A percentile compares a stretch with the other conserved stretches of the same genome.
These are phyloP conservation scores for Eleusine indica DNA, from an alignment of 176 grass and related monocot species.

Conservation along the genomic window DNA sequence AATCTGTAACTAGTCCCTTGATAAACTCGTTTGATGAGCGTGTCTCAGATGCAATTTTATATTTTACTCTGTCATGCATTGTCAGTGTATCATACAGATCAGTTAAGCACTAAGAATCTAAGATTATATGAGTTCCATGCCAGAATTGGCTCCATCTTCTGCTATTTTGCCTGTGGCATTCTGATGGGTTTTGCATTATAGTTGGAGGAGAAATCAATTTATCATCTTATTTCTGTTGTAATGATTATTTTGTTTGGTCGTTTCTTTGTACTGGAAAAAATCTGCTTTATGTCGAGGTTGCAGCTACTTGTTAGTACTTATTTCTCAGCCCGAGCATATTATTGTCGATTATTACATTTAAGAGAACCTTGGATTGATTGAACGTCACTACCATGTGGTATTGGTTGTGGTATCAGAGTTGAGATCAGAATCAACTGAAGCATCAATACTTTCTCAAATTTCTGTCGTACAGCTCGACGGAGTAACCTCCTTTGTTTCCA, in stretches of 20 bases:
- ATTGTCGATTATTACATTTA: background rate
- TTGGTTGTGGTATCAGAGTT: background rate
- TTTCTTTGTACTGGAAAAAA: conserved; percentile 21
- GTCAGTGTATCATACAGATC: background rate
- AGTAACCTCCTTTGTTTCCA: background rate
- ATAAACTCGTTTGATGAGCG: background rate
- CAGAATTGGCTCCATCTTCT: background rate
- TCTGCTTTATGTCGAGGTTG: background rate
- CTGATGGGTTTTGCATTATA: background rate
- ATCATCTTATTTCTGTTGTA: background rate
- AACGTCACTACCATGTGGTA: background rate
- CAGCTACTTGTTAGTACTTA: background rate
- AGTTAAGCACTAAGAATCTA: background rate
- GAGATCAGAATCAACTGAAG: conserved; percentile 4
- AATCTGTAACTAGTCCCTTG: background rate
- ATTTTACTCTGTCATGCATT: background rate
- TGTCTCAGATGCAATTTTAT: conserved; percentile 3
- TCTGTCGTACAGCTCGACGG: background rate
- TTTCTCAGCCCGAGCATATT: background rate
- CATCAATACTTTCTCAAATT: background rate
- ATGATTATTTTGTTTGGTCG: background rate
- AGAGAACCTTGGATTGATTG: conserved; percentile 2
- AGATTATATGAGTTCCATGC: background rate
- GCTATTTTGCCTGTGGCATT: background rate
- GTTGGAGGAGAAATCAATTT: background rate